Evolutionary conservation across 2,329 filamentous ascomycete species (phyloP), one percentile per base, ranked within the genome.

Genomic region (Pyrenochaeta sp.): DNA sequence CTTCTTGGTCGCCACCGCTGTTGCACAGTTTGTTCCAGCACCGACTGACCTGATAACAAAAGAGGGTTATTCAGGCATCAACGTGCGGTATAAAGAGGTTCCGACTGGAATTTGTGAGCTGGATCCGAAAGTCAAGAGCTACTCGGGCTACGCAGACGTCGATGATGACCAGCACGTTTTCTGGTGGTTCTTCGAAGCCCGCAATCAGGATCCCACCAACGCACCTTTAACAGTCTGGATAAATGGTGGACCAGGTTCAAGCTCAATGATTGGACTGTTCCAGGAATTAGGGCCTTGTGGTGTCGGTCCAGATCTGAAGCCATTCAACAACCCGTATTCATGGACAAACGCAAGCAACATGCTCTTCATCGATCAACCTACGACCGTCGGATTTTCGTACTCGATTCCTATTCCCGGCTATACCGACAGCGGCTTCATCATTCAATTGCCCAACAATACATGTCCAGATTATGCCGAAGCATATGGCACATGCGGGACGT

Each of bases 291-390:
- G 80, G 12, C 84, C 84, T 7, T 88, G 85, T 64, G 69, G 70
- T 9, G 75, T 87, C 27, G 81, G 82, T 9, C 62, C 64, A 3
- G 68, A 79, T 52, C 63, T 75, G 37, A 71, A 75, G 36, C 81
- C 84, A 32, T 81, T 80, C 40, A 83, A 84, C 65, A 89, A 89
- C 60, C 83, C 84, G 0, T 86, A 83, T 74, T 85, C 85, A 1
- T 89, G 85, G 83, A 87, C 85, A 55, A 84, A 85, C 60, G 80
- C 83, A 20, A 83, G 82, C 57, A 89, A 89, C 60, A 84, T 90
- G 81, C 82, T 91, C 14, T 90, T 88, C 72, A 84, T 91, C 61
- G 88, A 91, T 62, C 84, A 90, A 69, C 89, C 85, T 7, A 82
- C 80, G 9, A 81, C 83, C 41, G 82, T 85, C 4, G 85, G 85